Evolutionary conservation across 129 eudicot species (phyloP), one percentile per base, ranked within the genome.

Genomic region (Pulicaria dysenterica): DNA sequence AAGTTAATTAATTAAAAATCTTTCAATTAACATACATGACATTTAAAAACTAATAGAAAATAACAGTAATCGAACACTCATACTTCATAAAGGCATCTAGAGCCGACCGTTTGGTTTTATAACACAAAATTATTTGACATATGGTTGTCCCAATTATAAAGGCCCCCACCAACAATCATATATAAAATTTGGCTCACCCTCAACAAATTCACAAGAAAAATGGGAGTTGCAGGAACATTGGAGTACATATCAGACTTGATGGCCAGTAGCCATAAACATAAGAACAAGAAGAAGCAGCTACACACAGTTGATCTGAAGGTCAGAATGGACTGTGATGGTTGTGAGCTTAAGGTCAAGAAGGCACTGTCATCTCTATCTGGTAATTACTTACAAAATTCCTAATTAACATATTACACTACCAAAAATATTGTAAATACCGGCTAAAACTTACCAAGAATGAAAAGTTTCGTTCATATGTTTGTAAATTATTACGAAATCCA

Each of bases 281-380:
- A 79, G 86, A 91, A 82, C 86, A 81, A 76, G 65, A 71, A 57
- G 83, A 85, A 84, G 72, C 97, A 83, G 66, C 70, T 81, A 11
- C 94, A 85, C 43, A 87, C 95, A 2, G 95, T 87, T 1, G 78
- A 87, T 68, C 91, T 91, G 63, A 91, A 91, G 75, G 88, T 91
- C 46, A 82, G 95, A 71, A 91, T 91, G 91, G 97, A 91, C 50
- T 91, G 97, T 72, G 91, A 87, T 83, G 97, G 97, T 43, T 91
- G 97, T 73, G 97, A 83, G 72, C 95, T 77, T 34, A 87, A 87
- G 80, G 97, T 91, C 88, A 91, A 91, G 89, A 91, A 91, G n/a
- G 80, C 97, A 39, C 48, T 91, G 60, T 79, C 86, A 72, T 87
- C 97, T 14, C 72, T 88, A 45, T 67, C 73, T 7, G 74, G 74